Base-by-base conservation (phyloP, 2,329 filamentous ascomycete species). In the Xylaria arbuscula region DNA sequence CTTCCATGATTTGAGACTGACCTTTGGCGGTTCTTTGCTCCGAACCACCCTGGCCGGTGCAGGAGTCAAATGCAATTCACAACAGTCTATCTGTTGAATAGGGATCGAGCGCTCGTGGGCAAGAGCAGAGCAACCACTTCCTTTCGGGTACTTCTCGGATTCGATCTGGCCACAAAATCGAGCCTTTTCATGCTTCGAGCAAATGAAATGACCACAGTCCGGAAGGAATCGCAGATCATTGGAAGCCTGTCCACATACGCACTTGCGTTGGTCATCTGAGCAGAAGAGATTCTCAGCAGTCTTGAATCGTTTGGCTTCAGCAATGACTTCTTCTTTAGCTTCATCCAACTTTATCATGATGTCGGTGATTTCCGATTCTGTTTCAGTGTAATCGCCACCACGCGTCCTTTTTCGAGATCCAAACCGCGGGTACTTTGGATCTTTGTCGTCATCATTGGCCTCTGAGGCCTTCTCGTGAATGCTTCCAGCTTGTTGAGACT, bases 151-250 rank as follows among this genome's bases (percentile, higher is more conserved):
- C 42, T 59, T 51, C 1, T n/a, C 22, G n/a, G 59, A 48, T 28
- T 57, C 64, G 48, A 71, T 65, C 8, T 69, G 62, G 10, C 74
- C 74, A 61, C 76, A 78, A 24, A 28, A 17, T 13, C 38, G 51
- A 1, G 19, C 50, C 1, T 40, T 15, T 8, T 63, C 28, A 47
- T 76, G 72, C 1, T 63, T 40, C 1, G 48, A 40, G 64, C 77
- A 78, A 11, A 78, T 55, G 1, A 78, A 57, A 55, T 78, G 77
- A 7, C 77, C 77, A 60, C 77, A 78, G n/a, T 73, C 69, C 13
- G 68, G 66, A 28, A 78, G 69, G 11, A 78, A 59, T 3, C 62
- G 66, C 4, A 75, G 55, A 1, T 66, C 59, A 0, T 63, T 13
- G 17, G 51, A 57, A 3, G 13, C 6, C 47, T 22, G 13, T 3